Evolutionary conservation across 2,329 filamentous ascomycete genomes (phyloP).

Genomic region (Pyrenophora tritici-repentis): DNA sequence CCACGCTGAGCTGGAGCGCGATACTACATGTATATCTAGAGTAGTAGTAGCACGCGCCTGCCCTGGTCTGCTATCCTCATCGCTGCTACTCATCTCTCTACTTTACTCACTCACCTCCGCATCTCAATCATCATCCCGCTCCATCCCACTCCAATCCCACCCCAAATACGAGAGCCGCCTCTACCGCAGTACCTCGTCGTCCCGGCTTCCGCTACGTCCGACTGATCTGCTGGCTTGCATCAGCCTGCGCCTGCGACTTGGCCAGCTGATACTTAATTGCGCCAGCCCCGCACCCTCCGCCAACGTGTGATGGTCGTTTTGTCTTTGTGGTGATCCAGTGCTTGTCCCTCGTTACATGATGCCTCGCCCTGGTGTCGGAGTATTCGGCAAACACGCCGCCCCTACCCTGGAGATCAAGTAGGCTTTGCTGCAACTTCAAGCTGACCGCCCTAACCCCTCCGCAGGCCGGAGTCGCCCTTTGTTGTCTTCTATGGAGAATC

Average conservation of each 20-base stretch:
- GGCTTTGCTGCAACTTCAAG: slow-evolving; percentile 15
- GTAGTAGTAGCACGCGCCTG: slow-evolving; percentile 5
- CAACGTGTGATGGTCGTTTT: slow-evolving; percentile 11
- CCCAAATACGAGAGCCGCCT: background rate
- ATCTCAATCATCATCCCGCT: background rate
- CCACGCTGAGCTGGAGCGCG: slow-evolving; percentile 10
- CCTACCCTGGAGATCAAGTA: slow-evolving; percentile 53
- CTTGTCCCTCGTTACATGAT: slow-evolving; percentile 27
- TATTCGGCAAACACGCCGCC: slow-evolving; percentile 43
- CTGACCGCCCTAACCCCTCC: slow-evolving; percentile 2
- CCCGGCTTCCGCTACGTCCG: background rate
- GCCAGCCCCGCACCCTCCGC: background rate
- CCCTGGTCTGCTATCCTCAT: slow-evolving; percentile 4
- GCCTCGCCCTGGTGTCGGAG: slow-evolving; percentile 40
- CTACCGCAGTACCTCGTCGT: background rate
- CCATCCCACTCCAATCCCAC: background rate
- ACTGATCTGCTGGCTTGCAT: background rate
- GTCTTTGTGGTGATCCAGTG: slow-evolving; percentile 8
- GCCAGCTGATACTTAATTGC: slow-evolving; percentile 1
- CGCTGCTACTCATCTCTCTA: too few relatives aligned
- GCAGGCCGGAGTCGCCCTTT: slow-evolving; percentile 53
- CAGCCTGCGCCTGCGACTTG: slow-evolving; percentile 5
- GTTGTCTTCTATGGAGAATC: slow-evolving; percentile 57
- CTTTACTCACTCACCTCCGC: too few relatives aligned
- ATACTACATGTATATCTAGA: slow-evolving; percentile 6